Conservation (phyloP, 2,329 filamentous ascomycete genomes). For the Hirsutella minnesotensis region DNA sequence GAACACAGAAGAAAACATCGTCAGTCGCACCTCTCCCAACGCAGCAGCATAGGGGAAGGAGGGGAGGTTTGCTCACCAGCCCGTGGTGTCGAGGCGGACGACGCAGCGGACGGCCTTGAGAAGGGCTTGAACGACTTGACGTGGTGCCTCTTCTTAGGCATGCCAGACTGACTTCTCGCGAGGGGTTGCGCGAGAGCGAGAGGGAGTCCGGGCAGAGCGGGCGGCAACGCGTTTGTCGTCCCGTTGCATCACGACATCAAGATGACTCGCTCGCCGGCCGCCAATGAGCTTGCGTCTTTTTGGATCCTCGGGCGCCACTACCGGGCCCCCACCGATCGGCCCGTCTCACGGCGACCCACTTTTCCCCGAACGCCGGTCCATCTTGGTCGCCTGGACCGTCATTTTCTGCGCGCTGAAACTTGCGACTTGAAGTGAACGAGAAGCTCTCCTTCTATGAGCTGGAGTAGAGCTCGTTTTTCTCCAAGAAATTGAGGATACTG, state of each 20-base stretch:
- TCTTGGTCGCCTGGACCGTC: too few species aligned
- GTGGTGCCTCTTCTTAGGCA: slow-evolving; percentile 54
- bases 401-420: too few species aligned
- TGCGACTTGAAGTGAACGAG: too few species aligned
- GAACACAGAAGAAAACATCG: not conserved
- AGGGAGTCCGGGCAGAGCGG: too few species aligned
- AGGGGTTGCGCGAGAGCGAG: not conserved
- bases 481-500: too few species aligned
- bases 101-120: slow-evolving; percentile 36
- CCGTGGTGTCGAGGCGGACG: slow-evolving; percentile 14
- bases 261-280: not conserved
- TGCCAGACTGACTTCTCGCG: slow-evolving; percentile 18
- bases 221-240: too few species aligned
- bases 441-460: too few species aligned
- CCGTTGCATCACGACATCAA: not conserved
- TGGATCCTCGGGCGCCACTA: not conserved
- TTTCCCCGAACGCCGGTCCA: too few species aligned
- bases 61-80: slow-evolving; percentile 11
- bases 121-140: slow-evolving; percentile 45
- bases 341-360: not conserved
- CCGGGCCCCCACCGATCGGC: not conserved
- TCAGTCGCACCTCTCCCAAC: too few species aligned
- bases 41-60: not conserved
- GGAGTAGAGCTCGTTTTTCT: too few species aligned
- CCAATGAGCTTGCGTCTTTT: not conserved